Evolutionary conservation across 2,329 filamentous ascomycete species (phyloP), one percentile per base, ranked within the genome.

Genomic region (Onygena corvina): DNA sequence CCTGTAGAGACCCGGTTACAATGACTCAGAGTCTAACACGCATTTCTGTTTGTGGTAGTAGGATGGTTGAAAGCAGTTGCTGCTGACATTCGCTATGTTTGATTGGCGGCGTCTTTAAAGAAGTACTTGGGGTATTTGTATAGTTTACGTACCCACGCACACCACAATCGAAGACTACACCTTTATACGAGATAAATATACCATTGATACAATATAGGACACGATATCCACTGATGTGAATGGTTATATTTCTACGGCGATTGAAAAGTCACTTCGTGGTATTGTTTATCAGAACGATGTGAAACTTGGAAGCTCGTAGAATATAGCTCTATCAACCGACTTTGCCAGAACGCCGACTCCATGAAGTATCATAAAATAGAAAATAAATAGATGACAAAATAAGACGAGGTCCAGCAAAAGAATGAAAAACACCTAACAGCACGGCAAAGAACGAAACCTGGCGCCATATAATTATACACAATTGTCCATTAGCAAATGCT

Each of bases 351-450:
- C 36, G 36, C 36, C 36, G 18, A 40, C 36, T 40, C 36, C 36
- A 40, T 40, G 36, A 25, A 21, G 36, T 23, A 12, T 40, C 36
- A 25, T 40, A 40, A 40, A n/a, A 40, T 40, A 40, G n/a, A 18
- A 12, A n/a, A 40, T 40, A 40, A n/a, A 40, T 40, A 21, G n/a
- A 12, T 23, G 12, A 25, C 4, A 23, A 25, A n/a, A 23, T 11
- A 23, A 18, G 5, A 6, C 36, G 2, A 40, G 18, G 21, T 21
- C 36, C 36, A 40, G 36, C 11, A 23, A 23, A 21, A 40, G 18
- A 6, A 25, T n/a, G n/a, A 23, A 33, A 4, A 40, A 4, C 11
- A 5, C 11, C 14, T 40, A 23, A 11, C 8, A 20, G 36, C 11
- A 21, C n/a, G 36, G n/a, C 11, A 12, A 40, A 23, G 20, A n/a